phyloP scores from a whole-genome alignment of 2,329 filamentous ascomycete genomes.

The Pseudopyricularia cyperi region DNA sequence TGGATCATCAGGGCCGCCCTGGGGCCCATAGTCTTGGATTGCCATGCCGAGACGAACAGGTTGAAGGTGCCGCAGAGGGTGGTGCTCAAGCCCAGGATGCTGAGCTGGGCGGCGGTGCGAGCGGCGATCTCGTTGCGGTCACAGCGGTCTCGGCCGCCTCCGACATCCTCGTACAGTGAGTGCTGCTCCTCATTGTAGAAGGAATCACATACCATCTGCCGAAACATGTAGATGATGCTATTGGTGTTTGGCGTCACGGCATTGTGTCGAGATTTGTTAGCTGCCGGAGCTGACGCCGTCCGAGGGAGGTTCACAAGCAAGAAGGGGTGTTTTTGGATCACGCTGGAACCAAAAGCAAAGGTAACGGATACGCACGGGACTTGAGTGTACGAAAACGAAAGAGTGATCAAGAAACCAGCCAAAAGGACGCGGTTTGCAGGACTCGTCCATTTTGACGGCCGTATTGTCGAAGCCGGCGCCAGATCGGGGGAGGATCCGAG shows the following conservation, averaged over 20 bases:
- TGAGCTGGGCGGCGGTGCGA: conserved; percentile 47
- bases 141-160: conserved; percentile 36
- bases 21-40: conserved; percentile 52
- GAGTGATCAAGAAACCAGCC: conserved; percentile 45
- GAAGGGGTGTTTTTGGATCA: not conserved
- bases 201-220: conserved; percentile 58
- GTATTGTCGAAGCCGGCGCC: not conserved
- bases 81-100: conserved; percentile 53
- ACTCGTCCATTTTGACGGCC: conserved; percentile 5
- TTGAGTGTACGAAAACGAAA: conserved; percentile 35
- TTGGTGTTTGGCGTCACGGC: not conserved
- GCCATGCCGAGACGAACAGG: conserved; percentile 53
- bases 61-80: conserved; percentile 54
- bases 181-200: conserved; percentile 44
- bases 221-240: conserved; percentile 48
- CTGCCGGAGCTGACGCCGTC: not conserved
- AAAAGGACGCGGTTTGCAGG: conserved; percentile 35
- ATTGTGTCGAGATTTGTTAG: not conserved
- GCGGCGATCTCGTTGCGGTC: conserved; percentile 49
- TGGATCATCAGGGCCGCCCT: conserved; percentile 49
- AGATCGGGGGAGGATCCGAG: not conserved
- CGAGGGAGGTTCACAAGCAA: too few relatives aligned
- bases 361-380: conserved; percentile 24
- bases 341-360: too few relatives aligned
- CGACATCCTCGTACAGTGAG: conserved; percentile 27